Evolutionary conservation across 441 rosid genomes (phyloP).

Genomic region (Populus tomentosa): DNA sequence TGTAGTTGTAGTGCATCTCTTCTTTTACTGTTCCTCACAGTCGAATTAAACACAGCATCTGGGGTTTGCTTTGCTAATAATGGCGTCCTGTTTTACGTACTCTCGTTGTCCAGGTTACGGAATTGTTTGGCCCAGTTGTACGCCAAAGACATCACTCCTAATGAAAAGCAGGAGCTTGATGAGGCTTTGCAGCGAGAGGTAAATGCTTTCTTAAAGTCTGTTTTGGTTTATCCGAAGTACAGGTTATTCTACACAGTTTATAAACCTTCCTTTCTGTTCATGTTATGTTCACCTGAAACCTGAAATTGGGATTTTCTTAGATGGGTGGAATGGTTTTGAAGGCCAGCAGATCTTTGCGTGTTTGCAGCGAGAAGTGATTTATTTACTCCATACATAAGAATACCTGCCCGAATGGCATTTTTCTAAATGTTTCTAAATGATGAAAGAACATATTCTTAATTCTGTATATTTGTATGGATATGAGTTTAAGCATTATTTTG

Average conservation of each 20-base stretch:
- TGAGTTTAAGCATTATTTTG: not conserved
- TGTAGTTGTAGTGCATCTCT: not conserved
- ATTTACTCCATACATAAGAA: not conserved
- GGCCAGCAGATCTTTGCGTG: not conserved
- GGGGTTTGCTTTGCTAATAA: not conserved
- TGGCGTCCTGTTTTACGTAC: not conserved
- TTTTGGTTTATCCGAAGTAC: not conserved
- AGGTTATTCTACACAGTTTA: not conserved
- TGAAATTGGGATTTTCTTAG: not conserved
- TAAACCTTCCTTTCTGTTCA: not conserved
- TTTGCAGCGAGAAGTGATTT: not conserved
- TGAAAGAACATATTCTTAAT: not conserved
- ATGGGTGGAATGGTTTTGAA: not conserved
- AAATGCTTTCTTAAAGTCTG: not conserved
- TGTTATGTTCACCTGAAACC: not conserved
- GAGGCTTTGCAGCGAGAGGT: slow-evolving; percentile 97
- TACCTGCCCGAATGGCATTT: not conserved
- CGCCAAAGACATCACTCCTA: slow-evolving; percentile 91
- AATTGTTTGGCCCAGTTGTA: slow-evolving; percentile 73
- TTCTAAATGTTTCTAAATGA: not conserved
- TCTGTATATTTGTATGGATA: not conserved
- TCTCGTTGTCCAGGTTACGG: slow-evolving; percentile 49
- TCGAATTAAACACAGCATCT: not conserved
- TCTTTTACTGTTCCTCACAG: not conserved
- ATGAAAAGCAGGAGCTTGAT: slow-evolving; percentile 93